phyloP scores from a whole-genome alignment of 768 basidiomycete species.

The Lanmaoa rubissima region DNA sequence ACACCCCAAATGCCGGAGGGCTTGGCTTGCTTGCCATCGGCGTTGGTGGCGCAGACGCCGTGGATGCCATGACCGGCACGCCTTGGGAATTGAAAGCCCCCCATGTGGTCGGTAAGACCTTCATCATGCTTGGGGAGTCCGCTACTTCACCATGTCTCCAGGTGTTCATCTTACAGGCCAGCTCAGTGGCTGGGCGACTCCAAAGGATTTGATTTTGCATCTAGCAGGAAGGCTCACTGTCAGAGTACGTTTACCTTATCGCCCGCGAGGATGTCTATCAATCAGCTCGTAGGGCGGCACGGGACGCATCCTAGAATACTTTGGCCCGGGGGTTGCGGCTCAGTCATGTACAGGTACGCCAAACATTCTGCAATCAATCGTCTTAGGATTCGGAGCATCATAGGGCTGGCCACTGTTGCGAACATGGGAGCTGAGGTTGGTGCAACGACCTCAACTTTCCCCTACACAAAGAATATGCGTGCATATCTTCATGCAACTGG shows the following conservation, averaged over 20 bases:
- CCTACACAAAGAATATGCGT: constrained; percentile 88
- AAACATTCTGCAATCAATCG: neutral
- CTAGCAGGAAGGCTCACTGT: constrained; percentile 94
- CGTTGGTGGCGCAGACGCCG: constrained; percentile 98
- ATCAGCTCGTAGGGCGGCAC: constrained; percentile 75
- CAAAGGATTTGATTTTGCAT: constrained; percentile 95
- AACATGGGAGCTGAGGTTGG: constrained; percentile 99
- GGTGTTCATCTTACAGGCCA: constrained; percentile 88
- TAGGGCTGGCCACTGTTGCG: constrained; percentile 89
- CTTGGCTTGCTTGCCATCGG: constrained; percentile 96
- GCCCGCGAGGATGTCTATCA: neutral
- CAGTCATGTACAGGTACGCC: constrained; percentile 88
- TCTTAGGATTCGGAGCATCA: neutral
- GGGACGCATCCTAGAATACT: constrained; percentile 94
- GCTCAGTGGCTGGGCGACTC: constrained; percentile 87
- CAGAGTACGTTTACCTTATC: constrained; percentile 49
- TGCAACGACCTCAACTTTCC: constrained; percentile 98
- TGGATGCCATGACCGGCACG: constrained; percentile 96
- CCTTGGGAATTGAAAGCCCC: constrained; percentile 98
- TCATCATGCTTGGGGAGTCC: neutral
- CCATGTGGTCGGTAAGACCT: constrained; percentile 63
- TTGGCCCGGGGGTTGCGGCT: constrained; percentile 83
- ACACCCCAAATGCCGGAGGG: constrained; percentile 98
- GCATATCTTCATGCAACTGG: constrained; percentile 89
- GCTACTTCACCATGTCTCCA: constrained; percentile 25